Evolutionary conservation across 345 rosid species (phyloP), one percentile per base, ranked within the genome.

Genomic region (Zanthoxylum bungeanum): DNA sequence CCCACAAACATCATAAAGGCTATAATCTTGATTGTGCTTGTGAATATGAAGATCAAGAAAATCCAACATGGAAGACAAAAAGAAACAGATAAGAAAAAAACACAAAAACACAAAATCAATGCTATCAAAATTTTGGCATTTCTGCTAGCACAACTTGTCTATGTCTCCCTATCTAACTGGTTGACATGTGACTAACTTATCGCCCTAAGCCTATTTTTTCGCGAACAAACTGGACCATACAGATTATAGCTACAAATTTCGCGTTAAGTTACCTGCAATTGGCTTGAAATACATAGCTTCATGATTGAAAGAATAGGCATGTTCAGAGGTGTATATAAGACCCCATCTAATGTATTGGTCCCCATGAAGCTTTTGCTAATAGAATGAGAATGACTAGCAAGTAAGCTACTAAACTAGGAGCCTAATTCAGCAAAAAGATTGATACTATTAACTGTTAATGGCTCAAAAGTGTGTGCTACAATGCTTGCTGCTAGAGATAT

Each of bases 101-200:
- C n/a, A n/a, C n/a, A n/a, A n/a, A n/a, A n/a, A n/a, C n/a, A 70
- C 14, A 28, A 59, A 61, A 63, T 36, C 55, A 71, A 42, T 37
- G 76, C 71, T 27, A 61, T 53, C 69, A 67, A 34, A 60, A 56
- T 16, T 68, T 84, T 80, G 92, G 80, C 77, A 66, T 68, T 78
- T 86, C 73, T 79, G 73, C 79, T 49, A 75, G 55, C 88, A 84
- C 69, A 65, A 31, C 82, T 84, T 78, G 89, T 83, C 83, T 42
- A 21, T 86, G 88, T 86, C 88, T 72, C 87, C 90, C 64, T 52
- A 79, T 83, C 80, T 75, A 72, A 30, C 69, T 40, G 24, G 58
- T 4, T 75, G 57, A 53, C 89, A 86, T 79, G 83, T 79, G 85
- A 76, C 47, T 31, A 39, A 31, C 72, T 66, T 73, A 67, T 68